phyloP scores from a whole-genome alignment of 441 rosid genomes.

The Isatis lusitanica region DNA sequence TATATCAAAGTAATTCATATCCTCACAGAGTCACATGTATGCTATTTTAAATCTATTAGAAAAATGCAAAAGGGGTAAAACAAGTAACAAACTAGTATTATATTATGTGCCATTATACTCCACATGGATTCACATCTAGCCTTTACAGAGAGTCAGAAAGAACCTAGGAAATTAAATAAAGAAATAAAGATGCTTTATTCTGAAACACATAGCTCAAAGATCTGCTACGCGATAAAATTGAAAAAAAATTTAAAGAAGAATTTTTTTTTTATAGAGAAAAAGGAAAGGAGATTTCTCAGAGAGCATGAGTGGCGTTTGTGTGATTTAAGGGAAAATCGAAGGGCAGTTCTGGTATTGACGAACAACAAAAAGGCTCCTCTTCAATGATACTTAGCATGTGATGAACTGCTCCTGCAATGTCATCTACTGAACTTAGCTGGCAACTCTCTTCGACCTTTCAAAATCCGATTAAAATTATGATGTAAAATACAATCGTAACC shows the following conservation, averaged over 20 bases:
- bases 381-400: slow-evolving; percentile 81
- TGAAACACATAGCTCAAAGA: background rate
- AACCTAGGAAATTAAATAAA: slow-evolving; percentile 18
- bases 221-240: background rate
- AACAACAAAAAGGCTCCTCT: slow-evolving; percentile 45
- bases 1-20: background rate
- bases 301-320: slow-evolving; percentile 25
- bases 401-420: slow-evolving; percentile 82
- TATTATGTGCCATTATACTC: slow-evolving; percentile 11
- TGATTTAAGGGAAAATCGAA: slow-evolving; percentile 13
- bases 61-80: background rate
- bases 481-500: background rate
- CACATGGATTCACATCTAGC: slow-evolving; percentile 27
- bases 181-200: background rate
- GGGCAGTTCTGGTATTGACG: slow-evolving; percentile 29
- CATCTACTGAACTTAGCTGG: slow-evolving; percentile 78
- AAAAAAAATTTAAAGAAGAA: background rate
- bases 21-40: background rate
- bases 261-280: background rate
- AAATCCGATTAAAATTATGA: background rate
- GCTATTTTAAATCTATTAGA: background rate
- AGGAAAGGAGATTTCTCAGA: slow-evolving; percentile 9
- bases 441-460: slow-evolving; percentile 86
- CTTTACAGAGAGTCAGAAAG: slow-evolving; percentile 31
- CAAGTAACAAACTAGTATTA: background rate